A percentile compares a stretch with the other conserved stretches of the same genome.
Conservation (phyloP, 352 stramenopile genomes). For the Pythium diclinum region DNA sequence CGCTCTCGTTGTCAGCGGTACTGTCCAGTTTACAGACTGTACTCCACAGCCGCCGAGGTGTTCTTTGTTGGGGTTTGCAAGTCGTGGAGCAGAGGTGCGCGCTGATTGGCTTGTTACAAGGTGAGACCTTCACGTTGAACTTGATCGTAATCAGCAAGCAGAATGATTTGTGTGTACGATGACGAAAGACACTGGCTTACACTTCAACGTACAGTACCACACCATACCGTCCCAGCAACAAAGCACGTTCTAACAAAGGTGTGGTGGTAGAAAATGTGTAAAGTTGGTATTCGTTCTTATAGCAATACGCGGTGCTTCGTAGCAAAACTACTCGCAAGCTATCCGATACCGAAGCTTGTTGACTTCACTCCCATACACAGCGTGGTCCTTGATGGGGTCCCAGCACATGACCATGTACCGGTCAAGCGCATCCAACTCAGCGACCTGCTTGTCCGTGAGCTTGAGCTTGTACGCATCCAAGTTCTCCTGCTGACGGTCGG, state of each 20-base stretch:
- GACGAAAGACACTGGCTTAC: background rate
- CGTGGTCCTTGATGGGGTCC: conserved; percentile 43
- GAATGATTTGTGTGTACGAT: background rate
- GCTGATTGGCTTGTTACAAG: background rate
- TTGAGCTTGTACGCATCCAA: conserved; percentile 38
- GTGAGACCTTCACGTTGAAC: background rate
- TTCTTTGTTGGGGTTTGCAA: background rate
- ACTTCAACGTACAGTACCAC: background rate
- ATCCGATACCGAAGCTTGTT: too few relatives aligned
- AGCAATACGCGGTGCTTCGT: too few relatives aligned
- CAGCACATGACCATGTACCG: conserved; percentile 43
- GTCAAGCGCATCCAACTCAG: conserved; percentile 37
- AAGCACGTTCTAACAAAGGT: too few relatives aligned
- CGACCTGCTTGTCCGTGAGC: conserved; percentile 33
- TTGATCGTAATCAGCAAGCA: background rate
- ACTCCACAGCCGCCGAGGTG: too few relatives aligned
- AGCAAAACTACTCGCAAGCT: too few relatives aligned
- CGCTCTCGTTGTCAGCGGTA: too few relatives aligned
- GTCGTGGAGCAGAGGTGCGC: background rate
- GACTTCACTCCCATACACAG: conserved; percentile 1
- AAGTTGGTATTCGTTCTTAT: too few relatives aligned
- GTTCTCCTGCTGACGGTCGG: conserved; percentile 46
- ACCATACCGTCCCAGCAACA: too few relatives aligned
- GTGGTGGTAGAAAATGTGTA: too few relatives aligned
- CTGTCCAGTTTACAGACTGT: too few relatives aligned